phyloP scores from a whole-genome alignment of 352 stramenopile genomes.

The Phytophthora uliginosa region DNA sequence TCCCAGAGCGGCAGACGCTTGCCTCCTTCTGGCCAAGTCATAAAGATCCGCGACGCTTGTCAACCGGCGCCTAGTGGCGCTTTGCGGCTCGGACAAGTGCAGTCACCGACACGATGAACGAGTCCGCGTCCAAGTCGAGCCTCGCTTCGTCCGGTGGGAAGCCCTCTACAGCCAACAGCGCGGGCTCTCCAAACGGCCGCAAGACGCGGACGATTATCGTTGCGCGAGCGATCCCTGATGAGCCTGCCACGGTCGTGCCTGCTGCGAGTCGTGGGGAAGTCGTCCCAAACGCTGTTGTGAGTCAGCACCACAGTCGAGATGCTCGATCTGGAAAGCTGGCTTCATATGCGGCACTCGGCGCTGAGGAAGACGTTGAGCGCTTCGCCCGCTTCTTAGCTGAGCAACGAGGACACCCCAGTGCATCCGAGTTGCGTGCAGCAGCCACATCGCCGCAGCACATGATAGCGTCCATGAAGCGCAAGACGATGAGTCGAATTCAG shows the following conservation, averaged over 20 bases:
- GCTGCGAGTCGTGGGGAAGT: slow-evolving; percentile 10
- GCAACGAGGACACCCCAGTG: slow-evolving; percentile 39
- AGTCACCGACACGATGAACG: slow-evolving; percentile 40
- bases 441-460: slow-evolving; percentile 32
- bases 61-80: slow-evolving; percentile 25
- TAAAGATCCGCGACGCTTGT: slow-evolving; percentile 32
- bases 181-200: slow-evolving; percentile 15
- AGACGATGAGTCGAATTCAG: slow-evolving; percentile 41
- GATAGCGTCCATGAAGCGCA: slow-evolving; percentile 48
- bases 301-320: slow-evolving; percentile 37
- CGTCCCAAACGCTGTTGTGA: slow-evolving; percentile 5
- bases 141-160: slow-evolving; percentile 38
- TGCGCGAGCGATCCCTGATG: slow-evolving; percentile 46
- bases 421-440: slow-evolving; percentile 38
- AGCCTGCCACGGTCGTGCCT: slow-evolving; percentile 4
- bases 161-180: slow-evolving; percentile 46
- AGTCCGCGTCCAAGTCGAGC: slow-evolving; percentile 53
- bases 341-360: slow-evolving; percentile 73
- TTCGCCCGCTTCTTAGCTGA: slow-evolving; percentile 71
- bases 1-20: slow-evolving; percentile 63
- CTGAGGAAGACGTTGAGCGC: slow-evolving; percentile 59
- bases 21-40: slow-evolving; percentile 57
- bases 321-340: slow-evolving; percentile 52
- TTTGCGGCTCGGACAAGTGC: not conserved
- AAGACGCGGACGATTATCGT: slow-evolving; percentile 71